These are phyloP conservation scores for Quercus gilva DNA, from an alignment of 306 rosid species.

Conservation along the genomic window DNA sequence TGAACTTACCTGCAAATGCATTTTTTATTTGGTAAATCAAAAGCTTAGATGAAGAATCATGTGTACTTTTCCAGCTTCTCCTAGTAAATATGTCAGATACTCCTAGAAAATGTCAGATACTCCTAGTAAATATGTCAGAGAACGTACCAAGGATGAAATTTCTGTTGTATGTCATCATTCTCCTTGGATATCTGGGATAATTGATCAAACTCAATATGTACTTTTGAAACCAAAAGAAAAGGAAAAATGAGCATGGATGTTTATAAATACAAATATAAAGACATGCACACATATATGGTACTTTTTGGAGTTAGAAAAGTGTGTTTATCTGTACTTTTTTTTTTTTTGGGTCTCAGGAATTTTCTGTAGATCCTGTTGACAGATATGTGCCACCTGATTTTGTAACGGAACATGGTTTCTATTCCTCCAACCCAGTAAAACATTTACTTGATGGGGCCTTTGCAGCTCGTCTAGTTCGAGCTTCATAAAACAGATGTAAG, in stretches of 20 bases:
- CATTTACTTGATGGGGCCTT: slow-evolving; percentile 79
- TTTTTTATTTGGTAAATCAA: slow-evolving; percentile 1
- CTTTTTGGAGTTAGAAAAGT: neutral
- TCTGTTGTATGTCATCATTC: neutral
- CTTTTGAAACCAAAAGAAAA: neutral
- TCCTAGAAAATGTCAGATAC: no score
- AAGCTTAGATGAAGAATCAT: neutral
- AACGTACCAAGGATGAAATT: no score
- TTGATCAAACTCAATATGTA: neutral
- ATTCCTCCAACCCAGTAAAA: slow-evolving; percentile 69
- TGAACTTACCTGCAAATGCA: neutral
- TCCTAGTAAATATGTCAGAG: no score
- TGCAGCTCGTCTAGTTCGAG: slow-evolving; percentile 66
- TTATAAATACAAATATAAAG: neutral
- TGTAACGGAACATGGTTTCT: slow-evolving; percentile 58
- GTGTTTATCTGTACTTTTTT: slow-evolving; percentile 2
- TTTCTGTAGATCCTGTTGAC: slow-evolving; percentile 49
- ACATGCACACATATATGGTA: no score
- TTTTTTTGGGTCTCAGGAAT: slow-evolving; percentile 57
- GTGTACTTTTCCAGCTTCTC: neutral
- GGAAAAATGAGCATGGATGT: neutral
- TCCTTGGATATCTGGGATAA: neutral
- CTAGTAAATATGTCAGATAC: no score
- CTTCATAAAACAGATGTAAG: slow-evolving; percentile 25
- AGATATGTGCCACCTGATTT: slow-evolving; percentile 63